phyloP scores from a whole-genome alignment of 106 monocot genomes.

The Narthecium ossifragum region DNA sequence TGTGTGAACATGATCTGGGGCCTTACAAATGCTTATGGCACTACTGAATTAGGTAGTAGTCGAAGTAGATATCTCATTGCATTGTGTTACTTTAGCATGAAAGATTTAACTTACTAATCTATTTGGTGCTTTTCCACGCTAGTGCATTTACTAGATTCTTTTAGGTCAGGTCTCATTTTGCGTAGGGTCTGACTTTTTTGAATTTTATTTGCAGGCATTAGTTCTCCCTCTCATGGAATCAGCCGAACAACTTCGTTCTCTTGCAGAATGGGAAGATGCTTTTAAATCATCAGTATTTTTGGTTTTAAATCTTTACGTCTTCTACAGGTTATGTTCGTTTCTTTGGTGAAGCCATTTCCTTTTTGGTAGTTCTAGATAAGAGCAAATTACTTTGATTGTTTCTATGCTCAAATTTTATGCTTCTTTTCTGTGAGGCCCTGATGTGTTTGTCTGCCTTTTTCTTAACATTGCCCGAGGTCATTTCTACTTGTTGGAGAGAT shows the following conservation, averaged over 20 bases:
- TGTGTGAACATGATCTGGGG: too few relatives aligned
- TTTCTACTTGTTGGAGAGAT: not conserved
- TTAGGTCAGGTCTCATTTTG: not conserved
- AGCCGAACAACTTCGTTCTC: slow-evolving; percentile 36
- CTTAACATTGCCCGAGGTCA: not conserved
- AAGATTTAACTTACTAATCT: too few relatives aligned
- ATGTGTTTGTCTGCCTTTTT: not conserved
- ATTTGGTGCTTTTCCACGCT: too few relatives aligned
- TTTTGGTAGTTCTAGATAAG: not conserved
- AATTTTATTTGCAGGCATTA: slow-evolving; percentile 58
- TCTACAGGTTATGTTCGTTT: slow-evolving; percentile 87
- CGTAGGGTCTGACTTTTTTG: not conserved
- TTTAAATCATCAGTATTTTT: slow-evolving; percentile 72
- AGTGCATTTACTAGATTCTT: not conserved
- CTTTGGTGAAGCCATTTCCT: too few relatives aligned
- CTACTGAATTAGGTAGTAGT: not conserved
- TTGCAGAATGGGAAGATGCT: slow-evolving; percentile 81
- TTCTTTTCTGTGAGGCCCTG: not conserved
- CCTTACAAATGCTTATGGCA: not conserved
- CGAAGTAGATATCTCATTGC: not conserved
- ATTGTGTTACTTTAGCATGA: not conserved
- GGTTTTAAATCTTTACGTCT: slow-evolving; percentile 37
- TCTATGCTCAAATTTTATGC: not conserved
- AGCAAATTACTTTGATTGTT: not conserved
- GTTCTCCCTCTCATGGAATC: slow-evolving; percentile 65